Evolutionary conservation across 164 flowering plant genomes (phyloP), one percentile per base, ranked within the genome.

Genomic region (Litsea cubeba): DNA sequence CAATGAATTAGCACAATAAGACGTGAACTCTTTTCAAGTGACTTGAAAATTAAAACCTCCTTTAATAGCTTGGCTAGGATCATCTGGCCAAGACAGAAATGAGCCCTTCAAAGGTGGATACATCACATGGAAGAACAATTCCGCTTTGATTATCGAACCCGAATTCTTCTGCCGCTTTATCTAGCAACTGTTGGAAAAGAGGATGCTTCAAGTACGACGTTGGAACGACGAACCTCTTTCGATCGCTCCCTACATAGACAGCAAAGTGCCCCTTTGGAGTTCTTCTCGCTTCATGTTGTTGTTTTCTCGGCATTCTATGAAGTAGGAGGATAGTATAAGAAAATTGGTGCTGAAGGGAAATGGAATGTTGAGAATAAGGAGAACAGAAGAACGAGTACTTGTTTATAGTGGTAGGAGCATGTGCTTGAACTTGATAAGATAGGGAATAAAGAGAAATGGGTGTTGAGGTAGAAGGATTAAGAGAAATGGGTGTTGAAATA

Each of bases 251-350:
- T 18, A 71, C 73, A 46, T 71, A 71, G 17, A 71, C 63, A 8
- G n/a, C 73, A 54, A 71, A 71, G 73, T 71, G 65, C 23, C 73
- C 73, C 40, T 51, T 71, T 17, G 73, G 73, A 30, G 69, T 32
- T 30, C 6, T 66, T 66, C 69, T 66, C 20, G 35, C n/a, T 66
- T 66, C n/a, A 30, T 30, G 20, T 66, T 30, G 35, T 12, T 66
- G 69, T 5, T 24, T 66, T 7, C 2, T 28, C 10, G 69, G 40
- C 69, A 66, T 66, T 22, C 5, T 3, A 22, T 17, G 28, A 2
- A n/a, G 65, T 6, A 62, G 66, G 22, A 22, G 25, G 24, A 22
- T 22, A 11, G 23, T 22, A 63, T 22, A 22, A 11, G 23, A 63
- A 40, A 40, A 63, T 1, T 63, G 28, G 66, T 15, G 23, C 24